phyloP scores from a whole-genome alignment of 2,329 filamentous ascomycete genomes.

The Akanthomyces dipterigenus region DNA sequence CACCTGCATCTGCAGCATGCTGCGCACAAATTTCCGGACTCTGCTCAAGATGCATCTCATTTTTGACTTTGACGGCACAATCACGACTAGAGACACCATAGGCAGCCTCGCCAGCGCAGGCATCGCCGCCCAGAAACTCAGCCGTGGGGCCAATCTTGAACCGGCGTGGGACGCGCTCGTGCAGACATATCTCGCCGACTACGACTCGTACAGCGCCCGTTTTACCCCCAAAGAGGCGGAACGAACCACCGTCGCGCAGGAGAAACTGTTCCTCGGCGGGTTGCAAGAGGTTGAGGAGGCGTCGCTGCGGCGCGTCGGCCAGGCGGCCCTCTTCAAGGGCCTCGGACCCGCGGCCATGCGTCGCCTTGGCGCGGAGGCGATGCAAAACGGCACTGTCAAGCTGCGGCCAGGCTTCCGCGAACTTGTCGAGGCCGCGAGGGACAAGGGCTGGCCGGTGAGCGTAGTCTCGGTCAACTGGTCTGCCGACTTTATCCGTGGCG shows the following conservation, averaged over 20 bases:
- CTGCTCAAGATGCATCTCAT: slow-evolving; percentile 35
- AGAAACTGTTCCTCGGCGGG: slow-evolving; percentile 34
- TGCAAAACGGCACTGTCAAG: slow-evolving; percentile 25
- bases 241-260: slow-evolving; percentile 30
- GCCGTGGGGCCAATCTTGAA: slow-evolving; percentile 25
- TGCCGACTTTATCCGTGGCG: slow-evolving; percentile 39
- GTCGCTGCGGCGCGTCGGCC: slow-evolving; percentile 39
- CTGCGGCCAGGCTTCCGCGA: slow-evolving; percentile 35
- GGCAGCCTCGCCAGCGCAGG: slow-evolving; percentile 38
- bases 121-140: slow-evolving; percentile 27
- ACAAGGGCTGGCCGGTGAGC: slow-evolving; percentile 31
- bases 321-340: slow-evolving; percentile 38
- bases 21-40: background rate
- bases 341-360: slow-evolving; percentile 27
- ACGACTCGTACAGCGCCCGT: slow-evolving; percentile 27
- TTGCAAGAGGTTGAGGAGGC: slow-evolving; percentile 37
- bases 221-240: slow-evolving; percentile 27
- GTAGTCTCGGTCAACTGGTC: slow-evolving; percentile 50
- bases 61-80: slow-evolving; percentile 55
- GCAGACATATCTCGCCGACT: slow-evolving; percentile 37
- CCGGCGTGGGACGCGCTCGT: slow-evolving; percentile 40
- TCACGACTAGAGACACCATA: slow-evolving; percentile 49
- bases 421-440: slow-evolving; percentile 21
- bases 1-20: background rate
- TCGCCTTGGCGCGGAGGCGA: slow-evolving; percentile 32